These are phyloP conservation scores for Hypsizygus marmoreus DNA, from an alignment of 768 basidiomycete species.

Conservation along the genomic window DNA sequence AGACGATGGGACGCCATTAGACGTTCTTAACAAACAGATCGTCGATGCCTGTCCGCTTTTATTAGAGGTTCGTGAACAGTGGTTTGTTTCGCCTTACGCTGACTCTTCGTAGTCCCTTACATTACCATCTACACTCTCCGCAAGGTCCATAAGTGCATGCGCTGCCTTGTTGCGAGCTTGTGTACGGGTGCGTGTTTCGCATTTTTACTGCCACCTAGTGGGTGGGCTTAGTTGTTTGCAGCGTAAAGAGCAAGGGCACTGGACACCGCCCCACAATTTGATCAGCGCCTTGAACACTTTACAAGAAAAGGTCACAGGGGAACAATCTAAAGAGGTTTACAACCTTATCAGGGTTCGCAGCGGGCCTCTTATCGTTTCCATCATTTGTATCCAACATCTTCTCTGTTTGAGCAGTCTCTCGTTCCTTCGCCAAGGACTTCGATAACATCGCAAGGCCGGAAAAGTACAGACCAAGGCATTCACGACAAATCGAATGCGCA, in stretches of 20 bases:
- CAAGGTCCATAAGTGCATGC: conserved; percentile 38
- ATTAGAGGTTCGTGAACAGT: conserved; percentile 43
- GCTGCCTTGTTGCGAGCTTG: conserved; percentile 46
- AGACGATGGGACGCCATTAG: conserved; percentile 27
- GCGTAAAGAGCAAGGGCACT: conserved; percentile 43
- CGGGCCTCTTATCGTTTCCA: conserved; percentile 40
- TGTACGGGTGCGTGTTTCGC: conserved; percentile 32
- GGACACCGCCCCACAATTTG: conserved; percentile 45
- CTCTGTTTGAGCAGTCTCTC: conserved; percentile 48
- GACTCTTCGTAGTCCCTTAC: conserved; percentile 30
- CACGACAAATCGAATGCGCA: conserved; percentile 13
- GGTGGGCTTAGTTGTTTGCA: conserved; percentile 26
- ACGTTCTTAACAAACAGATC: conserved; percentile 44
- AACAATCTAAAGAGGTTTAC: conserved; percentile 34
- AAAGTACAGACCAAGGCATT: conserved; percentile 7
- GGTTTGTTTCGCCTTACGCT: conserved; percentile 5
- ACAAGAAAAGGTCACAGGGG: conserved; percentile 24
- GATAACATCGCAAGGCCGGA: conserved; percentile 11
- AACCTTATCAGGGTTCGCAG: conserved; percentile 59
- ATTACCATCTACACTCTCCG: conserved; percentile 26
- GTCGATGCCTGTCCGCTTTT: conserved; percentile 51
- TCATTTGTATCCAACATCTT: conserved; percentile 40
- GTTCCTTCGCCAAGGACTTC: conserved; percentile 17
- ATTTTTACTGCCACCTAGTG: background rate
- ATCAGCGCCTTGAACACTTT: conserved; percentile 33